These are phyloP conservation scores for Urtica urens DNA, from an alignment of 306 rosid species.

Conservation along the genomic window DNA sequence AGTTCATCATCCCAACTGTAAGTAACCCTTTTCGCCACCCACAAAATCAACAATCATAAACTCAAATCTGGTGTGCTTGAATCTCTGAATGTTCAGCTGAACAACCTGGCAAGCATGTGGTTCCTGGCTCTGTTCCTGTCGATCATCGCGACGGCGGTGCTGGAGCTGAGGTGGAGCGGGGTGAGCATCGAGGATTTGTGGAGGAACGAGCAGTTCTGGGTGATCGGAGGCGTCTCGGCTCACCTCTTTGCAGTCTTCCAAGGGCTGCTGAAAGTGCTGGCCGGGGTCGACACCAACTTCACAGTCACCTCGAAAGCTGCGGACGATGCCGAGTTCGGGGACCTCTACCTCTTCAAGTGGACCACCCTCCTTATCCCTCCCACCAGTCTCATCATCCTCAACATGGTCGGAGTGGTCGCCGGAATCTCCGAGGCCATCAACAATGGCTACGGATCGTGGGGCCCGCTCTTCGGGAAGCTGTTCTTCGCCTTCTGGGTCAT, in stretches of 20 bases:
- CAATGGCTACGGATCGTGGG: slow-evolving; percentile 91
- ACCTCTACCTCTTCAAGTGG: slow-evolving; percentile 85
- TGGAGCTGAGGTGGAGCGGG: slow-evolving; percentile 87
- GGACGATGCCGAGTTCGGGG: slow-evolving; percentile 37
- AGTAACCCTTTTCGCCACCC: too few relatives aligned
- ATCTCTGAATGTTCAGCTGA: slow-evolving; percentile 39
- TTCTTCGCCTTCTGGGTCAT: slow-evolving; percentile 91
- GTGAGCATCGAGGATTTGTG: slow-evolving; percentile 86
- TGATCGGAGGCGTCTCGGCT: slow-evolving; percentile 90
- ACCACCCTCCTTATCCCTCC: slow-evolving; percentile 87
- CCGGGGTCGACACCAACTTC: slow-evolving; percentile 52
- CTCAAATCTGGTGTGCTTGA: background rate
- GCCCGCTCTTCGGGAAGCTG: slow-evolving; percentile 75
- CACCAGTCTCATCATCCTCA: slow-evolving; percentile 67
- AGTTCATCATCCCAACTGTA: slow-evolving; percentile 88
- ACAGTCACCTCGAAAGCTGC: slow-evolving; percentile 56
- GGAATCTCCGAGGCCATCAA: slow-evolving; percentile 85
- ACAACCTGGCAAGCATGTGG: slow-evolving; percentile 71
- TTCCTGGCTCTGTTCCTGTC: slow-evolving; percentile 69
- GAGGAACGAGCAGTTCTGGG: slow-evolving; percentile 96
- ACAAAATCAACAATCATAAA: too few relatives aligned
- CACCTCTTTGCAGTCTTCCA: slow-evolving; percentile 85
- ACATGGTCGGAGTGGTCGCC: slow-evolving; percentile 90
- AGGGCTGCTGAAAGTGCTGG: slow-evolving; percentile 80
- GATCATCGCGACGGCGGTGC: slow-evolving; percentile 60